phyloP scores from a whole-genome alignment of 1,284 basidiomycete genomes.

The Flammula alnicola region DNA sequence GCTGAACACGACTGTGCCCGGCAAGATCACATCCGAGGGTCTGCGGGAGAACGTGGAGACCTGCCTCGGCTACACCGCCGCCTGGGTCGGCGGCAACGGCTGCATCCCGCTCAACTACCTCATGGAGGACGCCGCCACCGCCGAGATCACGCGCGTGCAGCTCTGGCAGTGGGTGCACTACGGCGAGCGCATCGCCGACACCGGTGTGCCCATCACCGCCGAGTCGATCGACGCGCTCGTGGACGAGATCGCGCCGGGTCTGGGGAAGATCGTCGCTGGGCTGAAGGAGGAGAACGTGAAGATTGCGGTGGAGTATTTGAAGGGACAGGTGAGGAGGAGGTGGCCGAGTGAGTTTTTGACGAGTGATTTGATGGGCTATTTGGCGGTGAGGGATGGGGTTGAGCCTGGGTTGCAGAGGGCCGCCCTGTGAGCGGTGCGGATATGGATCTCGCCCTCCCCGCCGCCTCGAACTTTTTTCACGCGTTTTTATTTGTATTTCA shows the following conservation, averaged over 20 bases:
- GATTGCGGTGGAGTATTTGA: constrained; percentile 85
- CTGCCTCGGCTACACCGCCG: constrained; percentile 86
- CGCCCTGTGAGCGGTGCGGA: constrained; percentile 36
- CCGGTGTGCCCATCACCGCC: constrained; percentile 79
- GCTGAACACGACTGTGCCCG: constrained; percentile 83
- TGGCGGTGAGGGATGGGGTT: constrained; percentile 77
- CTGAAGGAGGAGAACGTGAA: constrained; percentile 80
- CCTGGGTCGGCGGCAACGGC: constrained; percentile 96
- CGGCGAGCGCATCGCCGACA: constrained; percentile 69
- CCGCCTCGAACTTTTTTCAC: neutral
- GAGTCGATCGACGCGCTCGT: constrained; percentile 81
- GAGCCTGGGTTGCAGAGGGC: constrained; percentile 46
- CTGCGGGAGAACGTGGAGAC: constrained; percentile 86
- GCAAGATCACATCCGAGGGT: constrained; percentile 85
- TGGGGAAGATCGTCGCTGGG: constrained; percentile 73
- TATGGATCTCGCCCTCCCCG: neutral
- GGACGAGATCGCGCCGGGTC: constrained; percentile 72
- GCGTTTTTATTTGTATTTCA: neutral
- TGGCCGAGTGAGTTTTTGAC: constrained; percentile 96
- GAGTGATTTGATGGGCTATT: constrained; percentile 82
- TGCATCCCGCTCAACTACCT: constrained; percentile 97
- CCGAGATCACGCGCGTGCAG: constrained; percentile 95
- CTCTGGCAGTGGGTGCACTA: constrained; percentile 98
- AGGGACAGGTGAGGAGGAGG: constrained; percentile 79
- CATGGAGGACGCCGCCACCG: constrained; percentile 98